A percentile compares a stretch with the other conserved stretches of the same genome.
phyloP scores from a whole-genome alignment of 345 rosid species.

The Alliaria petiolata region DNA sequence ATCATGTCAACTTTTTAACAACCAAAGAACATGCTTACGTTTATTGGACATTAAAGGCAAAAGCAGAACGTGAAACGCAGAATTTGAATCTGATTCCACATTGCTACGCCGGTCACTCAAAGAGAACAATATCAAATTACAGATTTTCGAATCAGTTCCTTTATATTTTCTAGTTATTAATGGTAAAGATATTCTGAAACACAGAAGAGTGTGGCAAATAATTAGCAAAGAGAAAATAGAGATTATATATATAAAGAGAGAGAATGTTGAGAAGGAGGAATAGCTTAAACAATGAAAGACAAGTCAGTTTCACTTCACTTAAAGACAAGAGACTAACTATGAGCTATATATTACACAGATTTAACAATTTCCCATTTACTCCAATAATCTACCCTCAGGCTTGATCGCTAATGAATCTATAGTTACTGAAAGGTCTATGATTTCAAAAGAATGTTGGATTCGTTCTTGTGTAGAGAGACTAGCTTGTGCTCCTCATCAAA shows the following conservation, averaged over 20 bases:
- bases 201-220: no score
- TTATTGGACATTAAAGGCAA: not conserved
- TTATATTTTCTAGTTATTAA: no score
- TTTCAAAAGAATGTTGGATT: constrained; percentile 12
- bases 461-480: constrained; percentile 13
- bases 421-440: constrained; percentile 10
- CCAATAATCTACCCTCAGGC: constrained; percentile 6
- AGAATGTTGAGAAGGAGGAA: not conserved
- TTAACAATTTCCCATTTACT: constrained; percentile 10
- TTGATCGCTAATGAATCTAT: constrained; percentile 10
- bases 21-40: not conserved
- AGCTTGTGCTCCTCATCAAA: constrained; percentile 60
- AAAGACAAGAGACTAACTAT: constrained; percentile 6
- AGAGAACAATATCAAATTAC: not conserved
- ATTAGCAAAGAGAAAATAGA: no score
- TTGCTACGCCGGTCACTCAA: not conserved
- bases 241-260: not conserved
- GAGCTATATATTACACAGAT: constrained; percentile 24
- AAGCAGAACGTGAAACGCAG: not conserved
- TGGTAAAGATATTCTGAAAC: no score
- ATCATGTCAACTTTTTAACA: constrained; percentile 3
- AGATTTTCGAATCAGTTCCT: no score
- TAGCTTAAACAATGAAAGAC: not conserved
- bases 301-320: not conserved
- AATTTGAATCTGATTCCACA: constrained; percentile 24